A percentile compares a stretch with the other conserved stretches of the same genome.
These are phyloP conservation scores for Chamaenerion angustifolium DNA, from an alignment of 345 rosid species.

Conservation along the genomic window DNA sequence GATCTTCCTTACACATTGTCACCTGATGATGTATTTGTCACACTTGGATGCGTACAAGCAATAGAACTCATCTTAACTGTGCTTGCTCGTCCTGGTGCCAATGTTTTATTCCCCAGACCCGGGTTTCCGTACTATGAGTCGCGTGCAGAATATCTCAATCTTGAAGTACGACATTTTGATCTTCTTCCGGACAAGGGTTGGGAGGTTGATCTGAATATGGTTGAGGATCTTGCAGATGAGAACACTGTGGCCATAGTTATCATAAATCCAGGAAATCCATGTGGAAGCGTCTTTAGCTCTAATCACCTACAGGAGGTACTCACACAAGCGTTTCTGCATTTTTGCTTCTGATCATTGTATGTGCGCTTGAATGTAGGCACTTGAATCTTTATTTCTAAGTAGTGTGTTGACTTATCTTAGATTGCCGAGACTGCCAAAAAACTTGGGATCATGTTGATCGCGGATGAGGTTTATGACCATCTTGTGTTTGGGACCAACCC, in stretches of 20 bases:
- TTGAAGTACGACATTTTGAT: constrained; percentile 48
- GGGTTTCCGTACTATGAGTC: constrained; percentile 51
- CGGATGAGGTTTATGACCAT: constrained; percentile 58
- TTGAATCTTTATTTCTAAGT: not conserved
- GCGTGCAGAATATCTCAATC: constrained; percentile 20
- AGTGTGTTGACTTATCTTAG: constrained; percentile 8
- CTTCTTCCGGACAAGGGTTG: constrained; percentile 54
- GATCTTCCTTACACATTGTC: constrained; percentile 47
- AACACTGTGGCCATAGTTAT: constrained; percentile 54
- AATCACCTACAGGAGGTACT: constrained; percentile 43
- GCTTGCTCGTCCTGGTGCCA: constrained; percentile 46
- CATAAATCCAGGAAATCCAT: constrained; percentile 54
- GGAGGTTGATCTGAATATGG: constrained; percentile 48
- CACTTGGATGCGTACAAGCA: constrained; percentile 53
- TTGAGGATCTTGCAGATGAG: constrained; percentile 48
- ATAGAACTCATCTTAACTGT: constrained; percentile 31
- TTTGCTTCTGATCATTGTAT: too few species aligned
- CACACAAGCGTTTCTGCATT: not conserved
- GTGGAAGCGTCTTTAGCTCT: constrained; percentile 45
- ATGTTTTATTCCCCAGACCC: constrained; percentile 52
- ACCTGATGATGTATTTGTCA: constrained; percentile 33
- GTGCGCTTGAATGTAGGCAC: not conserved
- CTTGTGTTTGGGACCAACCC: constrained; percentile 37
- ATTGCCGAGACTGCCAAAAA: constrained; percentile 48
- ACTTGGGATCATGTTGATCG: constrained; percentile 51